Evolutionary conservation across 441 rosid species (phyloP), one percentile per base, ranked within the genome.

Genomic region (Mallotus repandus): DNA sequence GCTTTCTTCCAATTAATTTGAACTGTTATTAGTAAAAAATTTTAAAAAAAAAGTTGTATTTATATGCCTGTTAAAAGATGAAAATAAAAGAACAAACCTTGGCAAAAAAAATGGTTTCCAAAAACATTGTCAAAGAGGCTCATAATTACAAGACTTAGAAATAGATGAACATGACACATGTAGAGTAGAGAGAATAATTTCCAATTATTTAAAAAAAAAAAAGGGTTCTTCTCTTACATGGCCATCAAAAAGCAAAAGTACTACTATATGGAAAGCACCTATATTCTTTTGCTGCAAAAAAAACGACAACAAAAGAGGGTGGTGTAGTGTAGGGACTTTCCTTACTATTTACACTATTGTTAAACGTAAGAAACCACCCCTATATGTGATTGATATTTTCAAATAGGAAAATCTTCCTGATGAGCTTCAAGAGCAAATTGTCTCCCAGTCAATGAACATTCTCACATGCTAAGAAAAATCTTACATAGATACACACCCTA

Each of bases 371-470:
- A 49, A 9, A 63, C 55, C 12, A 16, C 0, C 35, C n/a, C 10
- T 0, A 11, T 2, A n/a, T 8, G 69, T 48, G 53, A 6, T 41
- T 2, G 10, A 53, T 48, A 49, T 55, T 14, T 12, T 38, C 41
- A 22, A 41, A 48, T 54, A 46, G 50, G 29, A 65, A 14, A 4
- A 8, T 67, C 13, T 61, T 32, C 29, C 22, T 14, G 9, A 29
- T 46, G 46, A 49, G 29, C 48, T 50, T 60, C 55, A 10, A 25
- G 18, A 16, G 14, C 45, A n/a, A 74, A 18, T 65, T 53, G 76
- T 69, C 63, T 59, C 54, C 74, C 65, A 53, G 66, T 12, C 58
- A 50, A 63, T 75, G 54, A 76, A 76, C 78, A 78, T 73, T 81
- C 16, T 68, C 78, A 73, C 80, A 14, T 66, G 80, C 74, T 55